Conservation (phyloP, 192 early-diverging fungal species). For the Kappamyces sp. region DNA sequence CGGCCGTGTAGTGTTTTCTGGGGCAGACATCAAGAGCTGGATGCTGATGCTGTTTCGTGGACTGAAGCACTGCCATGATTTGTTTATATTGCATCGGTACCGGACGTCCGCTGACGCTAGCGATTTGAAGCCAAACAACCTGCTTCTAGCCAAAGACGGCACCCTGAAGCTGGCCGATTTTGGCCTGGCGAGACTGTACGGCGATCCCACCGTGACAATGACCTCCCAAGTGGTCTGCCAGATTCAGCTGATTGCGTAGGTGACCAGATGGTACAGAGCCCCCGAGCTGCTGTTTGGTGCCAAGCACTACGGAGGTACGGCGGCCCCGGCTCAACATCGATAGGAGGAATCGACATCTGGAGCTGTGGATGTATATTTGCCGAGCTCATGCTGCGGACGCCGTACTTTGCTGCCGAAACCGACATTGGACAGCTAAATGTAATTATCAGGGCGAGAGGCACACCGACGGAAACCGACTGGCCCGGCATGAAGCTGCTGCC, state of each 20-base stretch:
- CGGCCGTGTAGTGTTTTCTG: slow-evolving; percentile 78
- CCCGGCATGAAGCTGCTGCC: slow-evolving; percentile 69
- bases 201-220: slow-evolving; percentile 72
- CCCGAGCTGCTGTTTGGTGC: slow-evolving; percentile 92
- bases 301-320: slow-evolving; percentile 74
- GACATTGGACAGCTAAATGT: slow-evolving; percentile 86
- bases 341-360: slow-evolving; percentile 73
- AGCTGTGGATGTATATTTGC: slow-evolving; percentile 97
- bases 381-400: slow-evolving; percentile 85
- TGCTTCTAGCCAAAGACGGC: slow-evolving; percentile 61
- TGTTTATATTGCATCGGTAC: slow-evolving; percentile 73
- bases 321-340: slow-evolving; percentile 18
- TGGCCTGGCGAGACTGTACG: slow-evolving; percentile 95
- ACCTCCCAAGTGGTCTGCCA: slow-evolving; percentile 79
- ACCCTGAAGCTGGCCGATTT: slow-evolving; percentile 98
- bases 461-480: slow-evolving; percentile 77
- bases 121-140: slow-evolving; percentile 62
- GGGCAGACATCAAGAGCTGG: slow-evolving; percentile 94
- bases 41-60: slow-evolving; percentile 94
- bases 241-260: slow-evolving; percentile 1
- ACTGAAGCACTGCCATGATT: slow-evolving; percentile 83
- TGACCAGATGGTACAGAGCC: slow-evolving; percentile 83
- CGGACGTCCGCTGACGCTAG: slow-evolving; percentile 32
- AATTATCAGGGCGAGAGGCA: slow-evolving; percentile 78
- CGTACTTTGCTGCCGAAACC: slow-evolving; percentile 80